These are phyloP conservation scores for Leishmania amazonensis DNA, from an alignment of 208 protist genomes.

Conservation along the genomic window DNA sequence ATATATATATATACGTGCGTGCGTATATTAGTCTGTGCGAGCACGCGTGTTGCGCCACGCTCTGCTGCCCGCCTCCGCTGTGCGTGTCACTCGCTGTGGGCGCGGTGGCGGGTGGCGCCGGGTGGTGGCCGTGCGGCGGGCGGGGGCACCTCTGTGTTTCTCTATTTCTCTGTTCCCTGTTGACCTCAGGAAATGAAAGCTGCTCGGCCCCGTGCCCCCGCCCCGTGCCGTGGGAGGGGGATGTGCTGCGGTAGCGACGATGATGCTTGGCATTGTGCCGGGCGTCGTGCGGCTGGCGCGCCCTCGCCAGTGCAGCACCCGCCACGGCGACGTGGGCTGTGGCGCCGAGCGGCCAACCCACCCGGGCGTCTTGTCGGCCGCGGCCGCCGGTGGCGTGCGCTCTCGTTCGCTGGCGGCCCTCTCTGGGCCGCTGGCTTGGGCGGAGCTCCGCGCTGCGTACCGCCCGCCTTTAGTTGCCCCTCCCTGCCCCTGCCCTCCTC, in stretches of 20 bases:
- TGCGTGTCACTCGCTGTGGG: background rate
- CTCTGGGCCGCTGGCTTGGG: background rate
- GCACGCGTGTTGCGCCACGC: background rate
- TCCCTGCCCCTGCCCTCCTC: background rate
- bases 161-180: too few species aligned
- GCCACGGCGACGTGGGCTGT: too few species aligned
- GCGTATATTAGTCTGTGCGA: background rate
- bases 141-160: too few species aligned
- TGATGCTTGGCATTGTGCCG: background rate
- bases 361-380: too few species aligned
- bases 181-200: too few species aligned
- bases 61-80: background rate
- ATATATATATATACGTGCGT: background rate
- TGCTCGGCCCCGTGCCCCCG: too few species aligned
- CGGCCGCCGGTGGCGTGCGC: background rate
- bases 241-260: background rate
- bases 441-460: background rate
- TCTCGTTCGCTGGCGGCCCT: too few species aligned
- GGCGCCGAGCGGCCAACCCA: too few species aligned
- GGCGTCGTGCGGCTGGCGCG: background rate
- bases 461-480: background rate
- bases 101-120: background rate
- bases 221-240: too few species aligned
- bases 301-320: too few species aligned
- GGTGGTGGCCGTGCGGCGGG: background rate